Evolutionary conservation across 2,329 filamentous ascomycete species (phyloP), one percentile per base, ranked within the genome.

Genomic region (Stagonosporopsis chrysanthemi): DNA sequence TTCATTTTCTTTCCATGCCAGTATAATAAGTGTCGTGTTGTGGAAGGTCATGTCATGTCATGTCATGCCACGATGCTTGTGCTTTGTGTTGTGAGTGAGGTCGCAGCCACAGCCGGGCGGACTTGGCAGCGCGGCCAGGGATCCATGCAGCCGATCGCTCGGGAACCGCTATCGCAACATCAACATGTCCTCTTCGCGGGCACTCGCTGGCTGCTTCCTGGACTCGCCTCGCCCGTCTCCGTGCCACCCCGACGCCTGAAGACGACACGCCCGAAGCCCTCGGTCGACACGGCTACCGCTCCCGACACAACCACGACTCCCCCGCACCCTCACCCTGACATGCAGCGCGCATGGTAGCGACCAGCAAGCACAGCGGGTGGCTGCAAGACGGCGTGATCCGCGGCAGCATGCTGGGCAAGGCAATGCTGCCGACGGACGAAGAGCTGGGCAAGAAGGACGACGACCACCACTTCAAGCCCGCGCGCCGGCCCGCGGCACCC

Each of bases 401-500:
- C 38, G 61, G 64, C 56, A 71, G 52, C 64, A 75, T 76, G 73
- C 57, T 73, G 59, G 62, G 65, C 75, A 74, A 79, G 71, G 65
- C 74, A 74, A 71, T 80, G 19, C 79, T 83, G 61, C 72, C 78
- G 23, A 80, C 77, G 56, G 86, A 88, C 69, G 85, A 86, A 75
- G 85, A 88, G 79, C 79, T 87, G 57, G 86, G 85, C 55, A 88
- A 88, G 76, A 85, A 85, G 70, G 83, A 88, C 73, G 86, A 88
- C 72, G 85, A 88, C 72, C 83, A 85, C 72, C 45, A 44, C 39
- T 68, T 54, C 51, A 80, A 76, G 58, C 78, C 77, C 6, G 47
- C 74, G 68, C 73, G 77, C 61, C 72, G 70, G 44, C 65, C 74
- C 47, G n/a, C 44, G 43, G 73, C 68, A 64, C 72, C 65, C 63